These are phyloP conservation scores for Petunia hybrid DNA, from an alignment of 305 asterid genomes.

Conservation along the genomic window DNA sequence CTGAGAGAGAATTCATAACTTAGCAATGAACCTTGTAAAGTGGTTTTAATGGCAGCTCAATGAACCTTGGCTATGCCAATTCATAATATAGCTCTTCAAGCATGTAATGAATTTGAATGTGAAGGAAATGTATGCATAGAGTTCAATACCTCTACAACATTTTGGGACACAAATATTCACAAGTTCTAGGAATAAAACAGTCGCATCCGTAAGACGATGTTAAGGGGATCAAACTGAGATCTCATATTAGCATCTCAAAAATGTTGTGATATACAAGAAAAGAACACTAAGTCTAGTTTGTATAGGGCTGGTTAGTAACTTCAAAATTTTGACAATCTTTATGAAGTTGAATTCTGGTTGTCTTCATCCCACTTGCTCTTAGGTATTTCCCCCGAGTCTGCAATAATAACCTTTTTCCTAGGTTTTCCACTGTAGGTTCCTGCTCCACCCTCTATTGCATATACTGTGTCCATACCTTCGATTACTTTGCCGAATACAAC, in stretches of 20 bases:
- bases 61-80: background rate
- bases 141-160: background rate
- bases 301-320: constrained; percentile 25
- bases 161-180: background rate
- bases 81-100: background rate
- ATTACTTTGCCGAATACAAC: constrained; percentile 88
- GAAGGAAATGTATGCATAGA: background rate
- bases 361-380: constrained; percentile 83
- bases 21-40: background rate
- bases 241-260: background rate
- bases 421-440: constrained; percentile 96
- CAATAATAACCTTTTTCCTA: constrained; percentile 77
- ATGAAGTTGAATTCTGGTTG: constrained; percentile 42
- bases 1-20: background rate
- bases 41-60: background rate
- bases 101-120: background rate
- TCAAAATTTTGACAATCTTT: constrained; percentile 29
- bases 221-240: background rate
- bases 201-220: background rate
- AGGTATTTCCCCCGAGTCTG: constrained; percentile 93
- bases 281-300: background rate
- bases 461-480: constrained; percentile 92
- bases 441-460: constrained; percentile 89
- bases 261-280: background rate
- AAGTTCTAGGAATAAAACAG: constrained; percentile 2